Evolutionary conservation across 306 rosid genomes (phyloP), one percentile per base, ranked within the genome.

Genomic region (Pyrus betulifolia): DNA sequence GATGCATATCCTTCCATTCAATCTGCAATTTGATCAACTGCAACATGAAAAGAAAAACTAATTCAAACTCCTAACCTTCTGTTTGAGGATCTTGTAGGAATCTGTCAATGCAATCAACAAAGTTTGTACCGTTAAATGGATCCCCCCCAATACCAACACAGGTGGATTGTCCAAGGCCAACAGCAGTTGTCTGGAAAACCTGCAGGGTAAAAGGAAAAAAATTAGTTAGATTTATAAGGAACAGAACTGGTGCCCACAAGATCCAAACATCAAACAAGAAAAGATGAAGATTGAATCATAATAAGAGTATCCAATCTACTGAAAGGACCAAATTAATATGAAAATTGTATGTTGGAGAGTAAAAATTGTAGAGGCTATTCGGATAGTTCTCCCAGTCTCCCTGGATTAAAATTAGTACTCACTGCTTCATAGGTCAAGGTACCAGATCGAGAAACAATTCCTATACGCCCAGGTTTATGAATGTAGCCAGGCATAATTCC

Each of bases 401-500:
- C 18, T 13, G 23, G 59, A 30, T 71, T 17, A 76, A 76, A 82
- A 65, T 27, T 54, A 74, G 60, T 66, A 87, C 93, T 89, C 87
- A 96, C 99, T 46, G 98, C 99, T 88, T 96, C 99, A 82, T 96
- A 96, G 28, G 99, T 96, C 90, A 96, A 88, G 85, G 99, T 96
- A 59, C 99, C 99, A 77, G 99, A 96, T 68, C 99, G 98, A 69
- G 99, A 96, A 74, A 96, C 98, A 85, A 96, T 96, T 88, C 98
- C 99, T 9, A 96, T 49, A 68, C 99, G 93, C 2, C 99, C 99
- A 81, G 99, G 98, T 74, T 96, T 96, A 66, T 96, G 99, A 76
- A 96, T 96, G 81, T 96, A 96, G 14, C 99, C 99, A 0, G 99
- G 99, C 99, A 96, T 96, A 83, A 96, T 96, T 85, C 99, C 99